phyloP scores from a whole-genome alignment of 495 filamentous ascomycete genomes.

The Penicillium waksmanii region DNA sequence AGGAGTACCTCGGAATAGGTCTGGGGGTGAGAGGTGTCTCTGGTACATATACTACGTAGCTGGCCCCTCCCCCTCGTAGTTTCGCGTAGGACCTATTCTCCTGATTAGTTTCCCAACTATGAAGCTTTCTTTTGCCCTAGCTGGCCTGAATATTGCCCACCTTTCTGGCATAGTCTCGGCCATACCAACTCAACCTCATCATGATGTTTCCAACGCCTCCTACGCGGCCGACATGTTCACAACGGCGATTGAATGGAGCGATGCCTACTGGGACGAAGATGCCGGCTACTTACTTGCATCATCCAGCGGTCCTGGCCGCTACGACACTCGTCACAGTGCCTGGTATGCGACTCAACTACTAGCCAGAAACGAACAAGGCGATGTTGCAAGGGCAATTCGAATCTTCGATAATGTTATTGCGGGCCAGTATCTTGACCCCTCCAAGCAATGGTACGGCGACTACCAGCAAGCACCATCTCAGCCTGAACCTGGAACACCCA shows the following conservation, averaged over 20 bases:
- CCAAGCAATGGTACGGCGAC: conserved; percentile 44
- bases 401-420: conserved; percentile 45
- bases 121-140: neutral
- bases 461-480: conserved; percentile 44
- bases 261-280: conserved; percentile 22
- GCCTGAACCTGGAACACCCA: conserved; percentile 38
- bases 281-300: conserved; percentile 23
- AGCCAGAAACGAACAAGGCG: conserved; percentile 37
- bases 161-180: neutral
- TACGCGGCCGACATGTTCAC: conserved; percentile 27
- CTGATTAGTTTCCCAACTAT: neutral
- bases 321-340: conserved; percentile 40
- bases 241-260: conserved; percentile 26
- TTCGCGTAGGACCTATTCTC: neutral
- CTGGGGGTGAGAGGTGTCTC: neutral
- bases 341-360: conserved; percentile 48
- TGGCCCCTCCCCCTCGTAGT: neutral
- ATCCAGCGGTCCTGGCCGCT: conserved; percentile 14
- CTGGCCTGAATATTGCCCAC: neutral
- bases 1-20: no score
- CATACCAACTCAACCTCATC: conserved; percentile 1
- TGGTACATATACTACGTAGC: no score
- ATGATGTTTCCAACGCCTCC: neutral
- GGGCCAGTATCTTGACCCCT: conserved; percentile 39
- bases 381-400: conserved; percentile 38